These are phyloP conservation scores for Trypanosoma scelopori DNA, from an alignment of 208 protist species.

Conservation along the genomic window DNA sequence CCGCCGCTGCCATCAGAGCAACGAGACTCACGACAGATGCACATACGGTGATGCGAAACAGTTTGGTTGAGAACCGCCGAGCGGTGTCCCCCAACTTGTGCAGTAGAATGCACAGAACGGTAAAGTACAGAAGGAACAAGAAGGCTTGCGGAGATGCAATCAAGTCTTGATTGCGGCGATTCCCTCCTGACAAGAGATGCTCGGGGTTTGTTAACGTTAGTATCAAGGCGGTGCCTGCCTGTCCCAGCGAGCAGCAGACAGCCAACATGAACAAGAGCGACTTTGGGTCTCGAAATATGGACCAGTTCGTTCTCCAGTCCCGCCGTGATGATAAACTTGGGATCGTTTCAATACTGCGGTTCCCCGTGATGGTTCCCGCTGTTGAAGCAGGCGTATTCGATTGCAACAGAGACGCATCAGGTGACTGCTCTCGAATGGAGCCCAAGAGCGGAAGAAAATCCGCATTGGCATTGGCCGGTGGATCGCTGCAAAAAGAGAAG, in stretches of 20 bases:
- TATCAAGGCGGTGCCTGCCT: background rate
- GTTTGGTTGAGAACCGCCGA: background rate
- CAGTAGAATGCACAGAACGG: constrained; percentile 7
- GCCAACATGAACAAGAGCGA: constrained; percentile 3
- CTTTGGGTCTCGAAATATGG: constrained; percentile 6
- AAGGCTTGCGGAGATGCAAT: background rate
- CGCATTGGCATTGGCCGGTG: too few relatives aligned
- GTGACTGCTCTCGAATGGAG: too few relatives aligned
- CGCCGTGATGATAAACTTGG: background rate
- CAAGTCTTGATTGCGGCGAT: background rate
- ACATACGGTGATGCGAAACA: constrained; percentile 6
- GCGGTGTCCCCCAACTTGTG: background rate
- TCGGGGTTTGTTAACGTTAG: constrained; percentile 3
- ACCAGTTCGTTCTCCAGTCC: background rate
- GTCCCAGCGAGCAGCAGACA: background rate
- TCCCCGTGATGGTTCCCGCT: background rate
- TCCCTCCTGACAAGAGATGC: background rate
- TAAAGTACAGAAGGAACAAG: constrained; percentile 3
- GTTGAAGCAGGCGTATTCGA: background rate
- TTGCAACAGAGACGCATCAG: too few relatives aligned
- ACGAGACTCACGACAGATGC: background rate
- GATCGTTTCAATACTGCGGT: background rate
- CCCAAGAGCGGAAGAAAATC: too few relatives aligned
- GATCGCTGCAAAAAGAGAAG: too few relatives aligned
- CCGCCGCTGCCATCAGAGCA: background rate